These are phyloP conservation scores for Elymus sibiricus DNA, from an alignment of 176 grass and related monocot species.

Conservation along the genomic window DNA sequence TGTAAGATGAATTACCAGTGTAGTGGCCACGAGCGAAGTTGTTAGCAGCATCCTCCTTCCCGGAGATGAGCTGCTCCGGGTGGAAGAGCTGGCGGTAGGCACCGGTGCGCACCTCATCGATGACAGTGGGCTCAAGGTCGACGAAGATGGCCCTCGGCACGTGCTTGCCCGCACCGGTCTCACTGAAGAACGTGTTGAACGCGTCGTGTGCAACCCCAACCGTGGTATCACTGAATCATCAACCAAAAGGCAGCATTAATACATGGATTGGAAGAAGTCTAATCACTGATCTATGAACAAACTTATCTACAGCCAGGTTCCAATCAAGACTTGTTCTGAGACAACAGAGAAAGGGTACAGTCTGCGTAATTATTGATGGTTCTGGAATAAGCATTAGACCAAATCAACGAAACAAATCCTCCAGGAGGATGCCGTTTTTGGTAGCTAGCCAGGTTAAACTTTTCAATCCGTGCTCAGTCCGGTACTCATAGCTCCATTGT, in stretches of 20 bases:
- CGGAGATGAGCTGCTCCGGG: conserved; percentile 90
- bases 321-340: too few relatives aligned
- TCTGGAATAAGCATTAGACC: background rate
- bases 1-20: conserved; percentile 48
- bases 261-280: background rate
- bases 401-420: conserved; percentile 3
- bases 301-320: background rate
- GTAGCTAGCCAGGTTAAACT: background rate
- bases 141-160: conserved; percentile 94
- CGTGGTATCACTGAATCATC: conserved; percentile 49
- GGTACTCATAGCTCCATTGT: background rate
- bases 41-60: conserved; percentile 93
- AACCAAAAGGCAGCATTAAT: conserved; percentile 18
- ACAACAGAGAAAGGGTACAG: too few relatives aligned
- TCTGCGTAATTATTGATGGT: background rate
- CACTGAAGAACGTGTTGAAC: conserved; percentile 98
- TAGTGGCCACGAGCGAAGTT: conserved; percentile 97
- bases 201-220: conserved; percentile 70
- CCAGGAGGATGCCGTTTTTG: background rate
- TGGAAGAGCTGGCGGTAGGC: conserved; percentile 93
- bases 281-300: background rate
- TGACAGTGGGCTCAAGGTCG: conserved; percentile 94
- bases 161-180: conserved; percentile 79
- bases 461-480: background rate
- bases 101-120: conserved; percentile 77